These are phyloP conservation scores for Neopestalotiopsis rosae DNA, from an alignment of 2,329 filamentous ascomycete genomes.

Conservation along the genomic window DNA sequence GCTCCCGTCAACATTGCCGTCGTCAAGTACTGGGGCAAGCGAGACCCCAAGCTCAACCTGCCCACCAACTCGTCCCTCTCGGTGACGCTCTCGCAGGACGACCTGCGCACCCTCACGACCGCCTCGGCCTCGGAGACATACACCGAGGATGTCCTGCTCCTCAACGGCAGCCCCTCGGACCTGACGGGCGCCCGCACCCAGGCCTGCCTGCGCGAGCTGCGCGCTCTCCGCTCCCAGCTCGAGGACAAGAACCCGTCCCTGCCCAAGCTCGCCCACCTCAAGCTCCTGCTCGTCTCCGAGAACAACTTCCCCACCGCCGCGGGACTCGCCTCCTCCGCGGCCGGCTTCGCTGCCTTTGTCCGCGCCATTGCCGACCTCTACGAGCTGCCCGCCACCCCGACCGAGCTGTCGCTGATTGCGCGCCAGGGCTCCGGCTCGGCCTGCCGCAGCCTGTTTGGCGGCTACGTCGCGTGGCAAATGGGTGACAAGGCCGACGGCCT, in stretches of 20 bases:
- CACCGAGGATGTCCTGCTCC: constrained; percentile 72
- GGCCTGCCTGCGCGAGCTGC: constrained; percentile 88
- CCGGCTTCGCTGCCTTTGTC: constrained; percentile 74
- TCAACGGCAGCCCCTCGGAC: constrained; percentile 85
- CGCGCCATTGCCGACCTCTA: constrained; percentile 93
- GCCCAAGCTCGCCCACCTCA: constrained; percentile 79
- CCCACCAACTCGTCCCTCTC: constrained; percentile 98
- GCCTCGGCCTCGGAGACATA: constrained; percentile 85
- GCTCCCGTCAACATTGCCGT: constrained; percentile 98
- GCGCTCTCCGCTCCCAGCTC: constrained; percentile 75
- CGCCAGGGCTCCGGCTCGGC: constrained; percentile 94
- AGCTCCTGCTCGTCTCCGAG: constrained; percentile 87
- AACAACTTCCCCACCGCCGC: constrained; percentile 99
- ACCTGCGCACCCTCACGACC: constrained; percentile 94
- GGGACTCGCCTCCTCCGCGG: constrained; percentile 77
- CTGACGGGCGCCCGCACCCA: constrained; percentile 90
- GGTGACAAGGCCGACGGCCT: constrained; percentile 77
- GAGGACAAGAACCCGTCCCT: constrained; percentile 75
- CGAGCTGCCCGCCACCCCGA: constrained; percentile 78
- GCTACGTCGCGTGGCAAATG: constrained; percentile 94
- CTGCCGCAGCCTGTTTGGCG: constrained; percentile 90
- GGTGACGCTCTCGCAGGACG: constrained; percentile 91
- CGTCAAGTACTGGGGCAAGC: constrained; percentile 99
- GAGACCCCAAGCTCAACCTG: constrained; percentile 90
- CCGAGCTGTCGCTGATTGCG: constrained; percentile 86